Evolutionary conservation across 2,329 filamentous ascomycete genomes (phyloP).

Genomic region (Fusarium cicatricum): DNA sequence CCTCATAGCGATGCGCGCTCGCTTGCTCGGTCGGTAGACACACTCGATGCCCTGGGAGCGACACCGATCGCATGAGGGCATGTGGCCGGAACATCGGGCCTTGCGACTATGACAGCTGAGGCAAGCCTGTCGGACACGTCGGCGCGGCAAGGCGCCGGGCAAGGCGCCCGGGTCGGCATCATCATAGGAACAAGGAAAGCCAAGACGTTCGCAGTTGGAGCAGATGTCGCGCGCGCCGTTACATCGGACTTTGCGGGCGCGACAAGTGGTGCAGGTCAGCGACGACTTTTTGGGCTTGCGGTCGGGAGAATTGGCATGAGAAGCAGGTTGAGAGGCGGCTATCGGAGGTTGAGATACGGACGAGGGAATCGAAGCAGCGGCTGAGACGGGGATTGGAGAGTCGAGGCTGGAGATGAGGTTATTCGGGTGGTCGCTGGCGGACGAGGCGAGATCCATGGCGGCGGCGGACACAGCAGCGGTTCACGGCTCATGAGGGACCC

Average conservation of each 20-base stretch:
- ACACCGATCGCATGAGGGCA: constrained; percentile 61
- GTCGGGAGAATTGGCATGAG: constrained; percentile 43
- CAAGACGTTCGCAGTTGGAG: constrained; percentile 66
- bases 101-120: constrained; percentile 66
- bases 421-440: constrained; percentile 42
- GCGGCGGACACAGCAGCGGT: constrained; percentile 27
- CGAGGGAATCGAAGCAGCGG: constrained; percentile 13
- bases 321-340: constrained; percentile 33
- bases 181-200: constrained; percentile 65
- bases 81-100: constrained; percentile 65
- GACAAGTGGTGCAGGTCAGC: constrained; percentile 62
- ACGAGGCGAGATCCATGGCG: constrained; percentile 43
- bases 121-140: constrained; percentile 65
- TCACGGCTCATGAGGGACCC: constrained; percentile 39
- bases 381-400: constrained; percentile 32
- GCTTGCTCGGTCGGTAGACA: constrained; percentile 61
- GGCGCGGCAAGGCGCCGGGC: constrained; percentile 57
- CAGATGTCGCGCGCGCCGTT: constrained; percentile 62
- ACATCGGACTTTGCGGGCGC: constrained; percentile 66
- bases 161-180: constrained; percentile 54
- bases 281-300: constrained; percentile 53
- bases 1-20: constrained; percentile 42
- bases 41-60: constrained; percentile 63
- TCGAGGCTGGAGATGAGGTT: constrained; percentile 38
- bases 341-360: constrained; percentile 20